phyloP scores from a whole-genome alignment of 371 early-diverging fungal genomes.

The Mucor saturninus region DNA sequence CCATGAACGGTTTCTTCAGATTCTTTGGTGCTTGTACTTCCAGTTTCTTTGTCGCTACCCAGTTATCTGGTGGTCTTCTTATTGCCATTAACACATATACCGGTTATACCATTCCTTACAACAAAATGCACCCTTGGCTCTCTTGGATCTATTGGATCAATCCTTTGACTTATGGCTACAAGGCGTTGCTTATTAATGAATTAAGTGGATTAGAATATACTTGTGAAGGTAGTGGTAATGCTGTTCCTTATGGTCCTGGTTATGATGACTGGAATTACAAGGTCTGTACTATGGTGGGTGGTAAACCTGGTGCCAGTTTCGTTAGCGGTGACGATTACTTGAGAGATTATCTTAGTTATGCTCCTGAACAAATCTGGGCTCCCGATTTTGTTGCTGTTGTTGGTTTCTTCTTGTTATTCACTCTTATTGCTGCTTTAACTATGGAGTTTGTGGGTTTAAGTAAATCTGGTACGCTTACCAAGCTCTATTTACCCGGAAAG shows the following conservation, averaged over 20 bases:
- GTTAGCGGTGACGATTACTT: slow-evolving; percentile 63
- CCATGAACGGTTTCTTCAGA: slow-evolving; percentile 68
- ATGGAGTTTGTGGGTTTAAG: slow-evolving; percentile 60
- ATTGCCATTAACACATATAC: slow-evolving; percentile 61
- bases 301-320: slow-evolving; percentile 44
- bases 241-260: slow-evolving; percentile 49
- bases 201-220: slow-evolving; percentile 47
- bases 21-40: slow-evolving; percentile 61
- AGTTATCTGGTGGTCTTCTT: slow-evolving; percentile 57
- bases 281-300: slow-evolving; percentile 58
- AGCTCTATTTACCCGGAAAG: slow-evolving; percentile 55
- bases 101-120: slow-evolving; percentile 68
- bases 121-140: slow-evolving; percentile 71
- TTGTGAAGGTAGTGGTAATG: slow-evolving; percentile 45
- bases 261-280: slow-evolving; percentile 56
- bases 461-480: slow-evolving; percentile 54
- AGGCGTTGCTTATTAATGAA: slow-evolving; percentile 71
- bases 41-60: slow-evolving; percentile 61
- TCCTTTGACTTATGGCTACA: slow-evolving; percentile 68
- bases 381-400: slow-evolving; percentile 59
- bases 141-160: slow-evolving; percentile 75
- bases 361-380: slow-evolving; percentile 53
- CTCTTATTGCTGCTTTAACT: slow-evolving; percentile 47
- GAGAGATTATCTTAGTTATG: slow-evolving; percentile 35
- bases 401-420: slow-evolving; percentile 59